A percentile compares a stretch with the other conserved stretches of the same genome.
Evolutionary conservation across 352 stramenopile genomes (phyloP).

Genomic region (Globisporangium rhizosaccharum): DNA sequence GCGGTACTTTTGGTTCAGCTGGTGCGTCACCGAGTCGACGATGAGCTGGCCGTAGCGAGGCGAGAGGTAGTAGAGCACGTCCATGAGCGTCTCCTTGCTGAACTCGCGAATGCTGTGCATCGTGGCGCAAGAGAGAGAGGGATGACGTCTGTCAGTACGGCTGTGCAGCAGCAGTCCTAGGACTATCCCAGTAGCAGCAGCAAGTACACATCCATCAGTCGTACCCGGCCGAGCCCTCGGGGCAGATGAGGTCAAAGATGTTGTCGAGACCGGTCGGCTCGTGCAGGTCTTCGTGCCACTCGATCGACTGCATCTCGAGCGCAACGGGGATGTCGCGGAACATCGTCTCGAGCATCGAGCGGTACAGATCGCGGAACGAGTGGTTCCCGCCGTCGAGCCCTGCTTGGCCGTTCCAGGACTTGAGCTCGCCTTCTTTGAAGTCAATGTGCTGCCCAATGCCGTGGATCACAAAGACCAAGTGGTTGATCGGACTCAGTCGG

Average conservation of each 20-base stretch:
- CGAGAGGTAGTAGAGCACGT: conserved; percentile 92
- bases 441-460: conserved; percentile 83
- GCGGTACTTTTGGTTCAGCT: conserved; percentile 88
- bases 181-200: not conserved
- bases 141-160: not conserved
- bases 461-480: conserved; percentile 86
- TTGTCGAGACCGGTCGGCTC: conserved; percentile 79
- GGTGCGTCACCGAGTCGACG: conserved; percentile 84
- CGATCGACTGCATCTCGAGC: conserved; percentile 86
- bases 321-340: conserved; percentile 79
- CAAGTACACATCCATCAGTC: not conserved
- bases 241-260: conserved; percentile 81
- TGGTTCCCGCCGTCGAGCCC: conserved; percentile 76
- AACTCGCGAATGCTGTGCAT: conserved; percentile 81
- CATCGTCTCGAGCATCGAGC: conserved; percentile 67
- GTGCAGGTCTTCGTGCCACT: conserved; percentile 88
- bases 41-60: conserved; percentile 89
- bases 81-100: conserved; percentile 93
- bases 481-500: conserved; percentile 65
- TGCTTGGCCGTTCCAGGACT: conserved; percentile 69
- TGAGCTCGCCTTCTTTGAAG: conserved; percentile 80
- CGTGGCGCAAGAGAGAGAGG: not conserved
- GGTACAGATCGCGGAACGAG: conserved; percentile 74
- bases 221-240: conserved; percentile 67
- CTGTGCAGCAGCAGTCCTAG: not conserved